Base-by-base conservation (phyloP, 2,329 filamentous ascomycete genomes). In the Graphilbum fragrans region DNA sequence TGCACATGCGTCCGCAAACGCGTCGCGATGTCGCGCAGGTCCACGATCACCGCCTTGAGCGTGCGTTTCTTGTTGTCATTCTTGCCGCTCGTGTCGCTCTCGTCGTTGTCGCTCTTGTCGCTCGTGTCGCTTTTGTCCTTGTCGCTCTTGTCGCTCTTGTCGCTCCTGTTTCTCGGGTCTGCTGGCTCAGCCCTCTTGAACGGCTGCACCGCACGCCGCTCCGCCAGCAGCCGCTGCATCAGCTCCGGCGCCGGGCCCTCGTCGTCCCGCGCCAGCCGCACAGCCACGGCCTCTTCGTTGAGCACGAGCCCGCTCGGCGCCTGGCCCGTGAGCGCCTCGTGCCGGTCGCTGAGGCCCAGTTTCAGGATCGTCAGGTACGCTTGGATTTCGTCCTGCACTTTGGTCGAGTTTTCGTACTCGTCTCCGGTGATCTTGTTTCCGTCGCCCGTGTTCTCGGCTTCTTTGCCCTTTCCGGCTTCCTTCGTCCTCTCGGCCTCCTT, bases 371-470 rank as follows among this genome's bases (percentile, higher is more conserved):
- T 79, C 44, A 94, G 82, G 53, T 93, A 94, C 7, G 84, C 84
- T 59, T 90, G 85, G 34, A 95, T 74, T 55, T 93, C 79, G 46
- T 95, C 90, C 60, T 96, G 90, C 36, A 81, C 73, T 56, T 85
- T 85, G 0, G 87, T 86, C 0, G 90, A 94, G 25, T 84, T 76
- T 50, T 86, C 83, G 47, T 94, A 92, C 56, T 96, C 92, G 45
- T 95, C 82, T 20, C 92, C 92, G 11, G 86, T 90, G 3, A 78
- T 72, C 44, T 94, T 90, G 14, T 29, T 14, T 8, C 25, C 25
- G 14, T 29, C 25, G 25, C 25, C 25, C 8, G 8, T 29, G n/a
- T n/a, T n/a, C n/a, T n/a, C n/a, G n/a, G n/a, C n/a, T n/a, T n/a
- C n/a, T n/a, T n/a, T n/a, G 25, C 25, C 25, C 8, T 29, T 29